Base-by-base conservation (phyloP, 495 filamentous ascomycete genomes). In the Aspergillus bertholletiae region DNA sequence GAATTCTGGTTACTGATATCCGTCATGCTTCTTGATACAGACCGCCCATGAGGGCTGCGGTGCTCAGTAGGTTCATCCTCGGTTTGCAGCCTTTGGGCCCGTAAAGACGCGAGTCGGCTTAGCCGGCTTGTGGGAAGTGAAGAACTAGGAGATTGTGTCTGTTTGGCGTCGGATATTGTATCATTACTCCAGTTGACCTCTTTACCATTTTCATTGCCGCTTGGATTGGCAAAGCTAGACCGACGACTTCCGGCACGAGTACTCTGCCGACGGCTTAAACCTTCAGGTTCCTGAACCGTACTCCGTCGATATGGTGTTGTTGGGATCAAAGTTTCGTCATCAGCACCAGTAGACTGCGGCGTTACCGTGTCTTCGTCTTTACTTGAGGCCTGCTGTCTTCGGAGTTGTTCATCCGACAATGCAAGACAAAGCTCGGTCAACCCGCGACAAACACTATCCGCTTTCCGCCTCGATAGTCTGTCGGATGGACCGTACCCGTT, bases 361-460 rank as follows among this genome's bases (percentile, higher is more conserved):
- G 53, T 37, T 54, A 56, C 65, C 21, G 51, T 41, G 34, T 18
- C 49, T 9, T 68, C 50, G 11, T 69, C 71, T 15, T 65, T 56
- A 27, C 63, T 71, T 28, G 63, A 59, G 7, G 66, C 56, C 35
- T 67, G 71, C 26, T 65, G 59, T 24, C 46, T 63, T 26, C 59
- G 63, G 18, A 70, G 56, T 23, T 73, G 67, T 48, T 73, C 71
- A 35, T 75, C 75, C n/a, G 88, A 87, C 40, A 98, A 73, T 15
- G 90, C 90, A 35, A 98, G 80, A 64, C 90, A 96, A 21, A 98
- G 77, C 63, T 98, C 94, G 2, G 94, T 97, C 53, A 98, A 71
- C 59, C 88, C 92, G 45, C 94, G 83, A 70, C 95, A 97, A 68
- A 97, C 81, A 62, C 87, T 92, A 65, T 97, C 94, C 26, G 89